Base-by-base conservation (phyloP, 2,329 filamentous ascomycete genomes). In the Penicillium sp. region DNA sequence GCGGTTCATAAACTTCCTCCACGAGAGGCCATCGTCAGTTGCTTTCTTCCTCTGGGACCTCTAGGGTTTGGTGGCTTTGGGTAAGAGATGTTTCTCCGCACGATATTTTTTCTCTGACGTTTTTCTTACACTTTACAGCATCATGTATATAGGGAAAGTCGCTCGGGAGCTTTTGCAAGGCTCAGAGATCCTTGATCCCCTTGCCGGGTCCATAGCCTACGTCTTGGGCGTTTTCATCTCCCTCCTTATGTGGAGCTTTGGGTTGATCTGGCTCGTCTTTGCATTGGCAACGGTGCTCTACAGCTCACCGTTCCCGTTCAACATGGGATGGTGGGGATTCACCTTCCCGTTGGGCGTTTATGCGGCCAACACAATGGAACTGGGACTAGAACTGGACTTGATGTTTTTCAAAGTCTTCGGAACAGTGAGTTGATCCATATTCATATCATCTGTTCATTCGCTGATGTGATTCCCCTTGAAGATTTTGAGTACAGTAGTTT, bases 31-130 rank as follows among this genome's bases (percentile, higher is more conserved):
- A 87, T 91, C 46, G 87, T 90, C 10, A 88, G 85, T 2, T 84
- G 86, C 6, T 89, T 91, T 65, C 76, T 91, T 0, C 88, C 89
- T 0, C 79, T 91, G 0, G 87, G 89, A 0, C 87, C 88, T 0
- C 75, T 90, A 0, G 88, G 88, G 0, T 86, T 88, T 71, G 87
- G 87, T 19, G 87, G 85, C 1, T 90, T 85, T 64, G 83, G 80
- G 61, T 73, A 73, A 57, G 67, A 19, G 10, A 22, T 22, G 1
- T 2, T 37, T 13, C 35, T 37, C 13, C 14, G 35, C 13, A 14
- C 13, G 4, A 37, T 14, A 37, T 37, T 37, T 7, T 37, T 14
- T 14, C 35, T 37, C 11, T 14, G 35, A 37, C 2, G n/a, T 37
- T 13, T 51, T 37, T 22, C 28, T 52, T 11, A 52, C 45, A 48